Evolutionary conservation across 306 rosid species (phyloP).

Genomic region (Cucurbita ficifolia): DNA sequence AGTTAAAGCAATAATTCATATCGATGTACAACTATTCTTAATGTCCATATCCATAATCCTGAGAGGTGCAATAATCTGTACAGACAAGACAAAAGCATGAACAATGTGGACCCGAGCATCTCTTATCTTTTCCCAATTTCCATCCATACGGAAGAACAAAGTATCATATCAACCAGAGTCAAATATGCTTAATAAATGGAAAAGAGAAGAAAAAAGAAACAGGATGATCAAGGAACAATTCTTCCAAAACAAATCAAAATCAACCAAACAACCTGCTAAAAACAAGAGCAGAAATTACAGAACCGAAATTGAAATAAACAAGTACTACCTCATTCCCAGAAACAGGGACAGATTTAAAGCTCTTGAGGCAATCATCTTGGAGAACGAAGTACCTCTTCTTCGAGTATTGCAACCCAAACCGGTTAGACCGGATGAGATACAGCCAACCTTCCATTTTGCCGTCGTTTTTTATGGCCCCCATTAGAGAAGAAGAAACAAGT

Average conservation of each 20-base stretch:
- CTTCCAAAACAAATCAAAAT: neutral
- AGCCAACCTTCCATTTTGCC: conserved; percentile 84
- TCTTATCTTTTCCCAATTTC: neutral
- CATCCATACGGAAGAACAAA: neutral
- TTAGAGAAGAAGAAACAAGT: conserved; percentile 9
- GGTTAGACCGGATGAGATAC: conserved; percentile 40
- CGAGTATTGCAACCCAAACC: conserved; percentile 44
- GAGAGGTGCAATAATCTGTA: neutral
- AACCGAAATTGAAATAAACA: neutral
- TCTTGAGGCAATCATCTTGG: conserved; percentile 40
- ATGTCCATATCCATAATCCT: neutral
- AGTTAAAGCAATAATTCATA: neutral
- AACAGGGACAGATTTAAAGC: conserved; percentile 44
- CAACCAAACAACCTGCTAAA: too few relatives aligned
- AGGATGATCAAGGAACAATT: neutral
- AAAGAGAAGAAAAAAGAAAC: neutral
- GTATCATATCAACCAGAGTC: neutral
- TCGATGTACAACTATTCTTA: neutral
- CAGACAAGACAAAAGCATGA: neutral
- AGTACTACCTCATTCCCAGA: conserved; percentile 35
- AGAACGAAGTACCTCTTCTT: conserved; percentile 60
- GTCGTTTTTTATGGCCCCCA: conserved; percentile 25
- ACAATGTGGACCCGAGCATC: neutral
- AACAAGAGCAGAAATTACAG: neutral
- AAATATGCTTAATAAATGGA: neutral